These are phyloP conservation scores for Thyridium curvatum DNA, from an alignment of 2,329 filamentous ascomycete genomes.

Conservation along the genomic window DNA sequence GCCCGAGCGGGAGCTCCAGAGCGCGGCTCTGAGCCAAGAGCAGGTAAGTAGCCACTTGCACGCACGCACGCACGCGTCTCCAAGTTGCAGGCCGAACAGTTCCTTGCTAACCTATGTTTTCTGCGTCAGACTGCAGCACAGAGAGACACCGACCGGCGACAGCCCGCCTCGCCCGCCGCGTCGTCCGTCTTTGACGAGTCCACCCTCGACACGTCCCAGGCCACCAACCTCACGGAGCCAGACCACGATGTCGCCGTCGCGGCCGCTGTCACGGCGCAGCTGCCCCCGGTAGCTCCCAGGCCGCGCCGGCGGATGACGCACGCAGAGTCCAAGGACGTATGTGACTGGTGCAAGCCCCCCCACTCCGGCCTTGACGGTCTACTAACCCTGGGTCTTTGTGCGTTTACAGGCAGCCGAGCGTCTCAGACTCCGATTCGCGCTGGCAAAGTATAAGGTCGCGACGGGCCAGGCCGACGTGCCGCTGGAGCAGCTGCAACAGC, in stretches of 20 bases:
- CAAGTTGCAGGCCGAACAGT: no score
- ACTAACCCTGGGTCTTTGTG: no score
- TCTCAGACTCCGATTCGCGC: slow-evolving; percentile 59
- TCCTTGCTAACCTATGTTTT: no score
- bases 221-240: slow-evolving; percentile 43
- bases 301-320: slow-evolving; percentile 30
- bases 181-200: slow-evolving; percentile 47
- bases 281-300: not conserved
- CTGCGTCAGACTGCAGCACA: slow-evolving; percentile 1
- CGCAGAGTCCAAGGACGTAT: slow-evolving; percentile 46
- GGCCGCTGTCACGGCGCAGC: slow-evolving; percentile 4
- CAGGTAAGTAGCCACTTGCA: no score
- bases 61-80: no score
- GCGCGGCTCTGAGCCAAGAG: not conserved
- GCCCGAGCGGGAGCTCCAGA: not conserved
- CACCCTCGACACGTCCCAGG: slow-evolving; percentile 38
- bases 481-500: slow-evolving; percentile 50
- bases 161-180: slow-evolving; percentile 30
- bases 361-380: no score
- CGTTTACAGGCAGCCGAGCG: slow-evolving; percentile 57
- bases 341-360: slow-evolving; percentile 4
- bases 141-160: slow-evolving; percentile 1
- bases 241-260: slow-evolving; percentile 22
- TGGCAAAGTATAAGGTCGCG: slow-evolving; percentile 69
- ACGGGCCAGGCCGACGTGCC: slow-evolving; percentile 66